Evolutionary conservation across 2,329 filamentous ascomycete genomes (phyloP).

Genomic region (Aspergillus neoniger): DNA sequence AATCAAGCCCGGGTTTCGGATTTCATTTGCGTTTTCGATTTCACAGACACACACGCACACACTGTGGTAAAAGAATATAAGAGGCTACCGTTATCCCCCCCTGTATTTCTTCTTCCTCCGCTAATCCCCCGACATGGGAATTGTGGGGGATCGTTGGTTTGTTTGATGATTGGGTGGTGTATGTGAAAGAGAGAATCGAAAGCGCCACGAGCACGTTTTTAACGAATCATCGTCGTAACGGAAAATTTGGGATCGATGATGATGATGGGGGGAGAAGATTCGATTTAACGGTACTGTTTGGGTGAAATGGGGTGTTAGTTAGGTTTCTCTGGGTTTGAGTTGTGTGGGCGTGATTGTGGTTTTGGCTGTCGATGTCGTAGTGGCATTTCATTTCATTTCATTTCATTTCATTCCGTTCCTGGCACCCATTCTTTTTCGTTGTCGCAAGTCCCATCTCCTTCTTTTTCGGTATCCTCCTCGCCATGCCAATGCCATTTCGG

Average conservation of each 20-base stretch:
- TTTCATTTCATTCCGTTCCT: neutral
- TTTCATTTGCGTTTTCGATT: constrained; percentile 9
- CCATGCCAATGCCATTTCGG: neutral
- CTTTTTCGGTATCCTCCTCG: neutral
- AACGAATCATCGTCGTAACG: constrained; percentile 33
- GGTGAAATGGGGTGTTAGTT: constrained; percentile 12
- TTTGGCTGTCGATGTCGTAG: neutral
- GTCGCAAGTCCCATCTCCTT: neutral
- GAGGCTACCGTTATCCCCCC: constrained; percentile 14
- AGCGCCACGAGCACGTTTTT: constrained; percentile 20
- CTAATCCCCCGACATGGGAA: too few relatives aligned
- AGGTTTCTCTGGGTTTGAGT: neutral
- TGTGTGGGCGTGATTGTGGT: neutral
- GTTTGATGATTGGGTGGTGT: too few relatives aligned
- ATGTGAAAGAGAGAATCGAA: too few relatives aligned
- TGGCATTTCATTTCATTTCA: neutral
- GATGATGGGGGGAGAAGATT: constrained; percentile 19
- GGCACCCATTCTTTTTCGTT: neutral
- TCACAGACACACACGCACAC: constrained; percentile 11
- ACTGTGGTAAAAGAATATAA: neutral
- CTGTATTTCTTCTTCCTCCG: too few relatives aligned
- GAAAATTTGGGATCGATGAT: constrained; percentile 29
- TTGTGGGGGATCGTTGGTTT: too few relatives aligned
- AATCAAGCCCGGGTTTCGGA: neutral
- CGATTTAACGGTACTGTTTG: constrained; percentile 39